Base-by-base conservation (phyloP, 441 rosid genomes). In the Raphanus hybrid region DNA sequence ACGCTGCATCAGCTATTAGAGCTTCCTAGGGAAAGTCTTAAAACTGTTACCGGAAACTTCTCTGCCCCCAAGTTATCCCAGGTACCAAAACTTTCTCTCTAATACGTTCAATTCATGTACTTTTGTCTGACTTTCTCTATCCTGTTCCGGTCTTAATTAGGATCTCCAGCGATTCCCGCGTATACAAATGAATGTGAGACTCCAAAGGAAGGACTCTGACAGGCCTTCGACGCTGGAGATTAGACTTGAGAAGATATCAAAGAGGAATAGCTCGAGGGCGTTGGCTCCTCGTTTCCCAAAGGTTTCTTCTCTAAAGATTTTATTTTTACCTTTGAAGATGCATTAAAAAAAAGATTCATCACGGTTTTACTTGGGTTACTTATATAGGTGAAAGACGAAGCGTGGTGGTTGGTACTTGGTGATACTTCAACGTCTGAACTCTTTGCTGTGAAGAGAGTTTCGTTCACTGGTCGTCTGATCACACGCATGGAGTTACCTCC, bases 361-460 rank as follows among this genome's bases (percentile, higher is more conserved):
- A 77, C 58, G 39, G n/a, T 75, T 16, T 37, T n/a, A 50, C 15
- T 69, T 2, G 59, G 29, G 69, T 43, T 14, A 2, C 57, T 68
- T 29, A 29, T 67, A 70, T 54, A 89, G 98, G 69, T 87, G 69
- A 96, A 96, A 92, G 94, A 89, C 73, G 99, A 96, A 88, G 99
- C 98, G 55, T 96, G 99, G 98, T 96, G 98, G 99, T 79, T 96
- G 72, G 84, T 92, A 73, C 95, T 96, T 63, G 97, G 97, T 26
- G 90, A 93, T 80, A 78, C 91, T 26, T 69, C 85, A 59, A 86
- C 93, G 55, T 86, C 87, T 2, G 94, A 93, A 75, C 84, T 93
- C 54, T 87, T 87, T 91, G 97, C 97, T 75, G 70, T 93, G 71
- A 96, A 93, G 88, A 90, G 99, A 81, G 90, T 96, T 68, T 89